Evolutionary conservation across 225 moss, liverwort and hornwort genomes (phyloP).

Genomic region (Polytrichum commune): DNA sequence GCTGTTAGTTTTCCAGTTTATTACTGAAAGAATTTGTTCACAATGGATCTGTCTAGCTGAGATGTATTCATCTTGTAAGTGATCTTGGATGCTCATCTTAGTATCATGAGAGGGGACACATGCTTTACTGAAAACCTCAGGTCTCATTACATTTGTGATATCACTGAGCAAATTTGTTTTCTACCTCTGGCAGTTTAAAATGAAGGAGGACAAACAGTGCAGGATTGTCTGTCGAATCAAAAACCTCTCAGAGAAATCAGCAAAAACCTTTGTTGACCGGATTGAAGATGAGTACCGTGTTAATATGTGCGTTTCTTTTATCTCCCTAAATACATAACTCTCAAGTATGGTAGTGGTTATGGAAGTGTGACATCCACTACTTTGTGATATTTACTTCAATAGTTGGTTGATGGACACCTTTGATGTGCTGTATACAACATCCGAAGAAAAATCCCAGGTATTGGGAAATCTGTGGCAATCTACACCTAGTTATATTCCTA

Average conservation of each 20-base stretch:
- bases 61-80: background rate
- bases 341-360: too few species aligned
- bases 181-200: conserved; percentile 50
- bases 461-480: too few species aligned
- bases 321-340: too few species aligned
- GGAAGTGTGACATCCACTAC: too few species aligned
- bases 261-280: conserved; percentile 72
- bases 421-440: too few species aligned
- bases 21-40: too few species aligned
- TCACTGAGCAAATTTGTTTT: conserved; percentile 1
- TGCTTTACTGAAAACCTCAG: too few species aligned
- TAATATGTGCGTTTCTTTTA: conserved; percentile 59
- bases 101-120: background rate
- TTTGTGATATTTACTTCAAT: background rate
- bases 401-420: too few species aligned
- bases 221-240: conserved; percentile 56
- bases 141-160: background rate
- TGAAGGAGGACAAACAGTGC: conserved; percentile 62
- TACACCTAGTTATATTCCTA: too few species aligned
- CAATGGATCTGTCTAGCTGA: background rate
- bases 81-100: background rate
- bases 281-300: conserved; percentile 78
- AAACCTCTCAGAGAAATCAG: conserved; percentile 37
- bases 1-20: too few species aligned
- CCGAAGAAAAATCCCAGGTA: too few species aligned